Base-by-base conservation (phyloP, 164 flowering plant genomes). In the Warburgia ugandensis region DNA sequence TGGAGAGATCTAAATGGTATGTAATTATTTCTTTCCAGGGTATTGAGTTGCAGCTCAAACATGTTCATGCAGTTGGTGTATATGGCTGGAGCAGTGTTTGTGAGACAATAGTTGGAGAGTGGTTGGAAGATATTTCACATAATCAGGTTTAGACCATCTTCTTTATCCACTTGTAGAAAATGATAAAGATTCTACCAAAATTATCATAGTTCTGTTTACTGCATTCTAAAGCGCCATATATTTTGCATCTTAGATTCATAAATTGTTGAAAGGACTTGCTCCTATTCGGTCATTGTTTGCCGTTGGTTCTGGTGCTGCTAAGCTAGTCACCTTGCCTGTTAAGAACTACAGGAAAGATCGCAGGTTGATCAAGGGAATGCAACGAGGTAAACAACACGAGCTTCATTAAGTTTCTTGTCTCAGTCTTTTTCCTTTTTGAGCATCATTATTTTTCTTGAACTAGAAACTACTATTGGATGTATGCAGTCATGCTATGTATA, bases 51-150 rank as follows among this genome's bases (percentile, higher is more conserved):
- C 74, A 84, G 53, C 95, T 94, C 46, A 94, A 86, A 57, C 90
- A 78, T 65, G 95, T 94, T 28, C 83, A 83, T 52, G 92, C 87
- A 50, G 73, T 71, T 68, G 99, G 96, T 31, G 52, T 84, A 26
- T 94, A 84, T 71, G 97, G 99, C 29, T 84, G 94, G 97, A 66
- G 74, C 65, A 75, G 72, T 65, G 78, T 86, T 9, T 73, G 87
- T 75, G 97, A 94, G 64, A 76, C 79, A 25, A 63, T 80, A 55
- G n/a, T 76, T 12, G 97, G 90, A 47, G 90, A 86, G 53, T 94
- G 99, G 99, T 64, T 94, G 74, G 97, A 86, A 74, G 99, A 94
- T 69, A 77, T 94, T 55, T 89, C 97, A 39, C 84, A 83, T 46
- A 86, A 86, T 68, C 99, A 94, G 99, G 99, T 94, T 56, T 52